Conservation (phyloP, 140 eudicot genomes). For the Cichorium intybus region DNA sequence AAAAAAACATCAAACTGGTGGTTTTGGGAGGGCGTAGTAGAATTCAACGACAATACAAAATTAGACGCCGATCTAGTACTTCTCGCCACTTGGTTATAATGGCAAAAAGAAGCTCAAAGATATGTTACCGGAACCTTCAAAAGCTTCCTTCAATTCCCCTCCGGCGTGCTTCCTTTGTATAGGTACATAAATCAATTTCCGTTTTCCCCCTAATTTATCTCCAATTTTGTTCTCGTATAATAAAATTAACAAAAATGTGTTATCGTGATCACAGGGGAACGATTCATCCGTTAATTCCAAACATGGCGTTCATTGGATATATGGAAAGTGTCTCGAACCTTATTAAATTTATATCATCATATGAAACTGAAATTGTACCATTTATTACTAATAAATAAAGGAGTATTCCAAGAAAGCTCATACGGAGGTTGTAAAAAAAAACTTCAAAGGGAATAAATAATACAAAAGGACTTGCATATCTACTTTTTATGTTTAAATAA, state of each 20-base stretch:
- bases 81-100: constrained; percentile 81
- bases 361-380: constrained; percentile 60
- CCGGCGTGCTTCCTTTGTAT: too few species aligned
- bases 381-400: constrained; percentile 58
- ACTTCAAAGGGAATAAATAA: constrained; percentile 69
- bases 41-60: constrained; percentile 60
- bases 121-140: too few species aligned
- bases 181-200: too few species aligned
- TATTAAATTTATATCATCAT: constrained; percentile 45
- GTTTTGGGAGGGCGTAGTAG: constrained; percentile 74
- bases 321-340: constrained; percentile 89
- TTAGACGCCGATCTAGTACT: constrained; percentile 76
- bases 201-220: too few species aligned
- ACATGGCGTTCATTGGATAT: constrained; percentile 87
- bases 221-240: too few species aligned
- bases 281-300: too few species aligned
- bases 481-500: too few species aligned
- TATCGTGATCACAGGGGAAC: constrained; percentile 91
- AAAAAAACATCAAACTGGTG: constrained; percentile 72
- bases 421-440: constrained; percentile 73
- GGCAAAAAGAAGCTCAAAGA: too few species aligned
- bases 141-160: too few species aligned
- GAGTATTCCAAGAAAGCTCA: too few species aligned
- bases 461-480: constrained; percentile 92
- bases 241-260: too few species aligned